Base-by-base conservation (phyloP, 441 rosid species). In the Croton setiger region DNA sequence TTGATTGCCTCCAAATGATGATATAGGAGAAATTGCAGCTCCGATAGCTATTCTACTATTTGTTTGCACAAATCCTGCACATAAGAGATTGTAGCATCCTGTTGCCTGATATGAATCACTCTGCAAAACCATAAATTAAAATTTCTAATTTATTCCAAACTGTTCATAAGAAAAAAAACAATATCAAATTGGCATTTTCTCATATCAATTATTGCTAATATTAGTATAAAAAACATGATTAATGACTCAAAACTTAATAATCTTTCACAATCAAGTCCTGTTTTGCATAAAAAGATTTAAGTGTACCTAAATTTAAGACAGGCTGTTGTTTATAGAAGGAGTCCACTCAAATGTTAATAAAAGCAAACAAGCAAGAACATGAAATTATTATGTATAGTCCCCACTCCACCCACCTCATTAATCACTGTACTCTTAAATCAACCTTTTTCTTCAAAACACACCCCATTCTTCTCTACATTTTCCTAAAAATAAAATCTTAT, bases 91-190 rank as follows among this genome's bases (percentile, higher is more conserved):
- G 86, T 94, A 94, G 82, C 99, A 94, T 17, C 99, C 99, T 0
- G 99, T 92, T 62, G 98, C 96, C 80, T 90, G 97, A 74, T 94
- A 94, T 20, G 99, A 93, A 82, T 94, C 99, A 61, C 93, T 92
- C 99, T 94, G 91, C 60, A 60, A 53, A 53, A 68, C 13, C 27
- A 13, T 0, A 35, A 23, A 0, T 44, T 0, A 45, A 45, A 45
- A 45, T 45, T 45, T 27, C n/a, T n/a, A n/a, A n/a, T n/a, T n/a
- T n/a, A n/a, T n/a, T n/a, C 31, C 31, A 27, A 27, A 27, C 2
- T 27, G 31, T 27, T 27, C 31, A 27, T 27, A 0, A 27, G 41
- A 7, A 37, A 36, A 36, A 36, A 37, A 37, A 4, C 41, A 37
- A 37, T 37, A 37, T 37, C 31, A 27, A 27, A 27, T 27, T 27